Base-by-base conservation (phyloP, 192 early-diverging fungal genomes). In the Radiomyces spectabilis region DNA sequence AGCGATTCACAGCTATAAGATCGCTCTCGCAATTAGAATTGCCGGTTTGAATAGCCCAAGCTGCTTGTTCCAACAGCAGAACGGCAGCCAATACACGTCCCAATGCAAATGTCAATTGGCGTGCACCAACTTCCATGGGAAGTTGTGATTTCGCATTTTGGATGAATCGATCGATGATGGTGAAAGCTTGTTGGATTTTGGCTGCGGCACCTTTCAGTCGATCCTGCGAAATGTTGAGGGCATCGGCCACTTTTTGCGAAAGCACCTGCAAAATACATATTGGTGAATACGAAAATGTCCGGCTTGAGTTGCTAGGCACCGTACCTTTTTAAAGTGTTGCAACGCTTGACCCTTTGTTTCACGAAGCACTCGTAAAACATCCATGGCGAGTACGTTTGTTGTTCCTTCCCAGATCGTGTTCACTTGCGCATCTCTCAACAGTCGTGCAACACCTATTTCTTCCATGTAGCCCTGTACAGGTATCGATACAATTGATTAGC, bases 331-430 rank as follows among this genome's bases (percentile, higher is more conserved):
- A 51, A 79, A 78, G 12, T 56, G 30, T 30, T 61, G 41, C 15
- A 69, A 37, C 25, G 68, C 77, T 5, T 50, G 30, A 22, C 79
- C 76, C 40, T 65, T 66, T 6, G 79, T 75, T 37, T 77, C 69
- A 13, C 51, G 51, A 26, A 81, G 60, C 5, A 83, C 78, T 16
- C 82, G 66, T 43, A 75, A 46, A 15, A 82, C 68, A 66, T 88
- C 86, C 45, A 81, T 59, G 1, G 82, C 70, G 18, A 84, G 57
- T 1, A 88, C 76, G 44, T 86, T 86, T 0, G 85, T 78, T 0
- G 86, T 87, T 5, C 86, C 86, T 34, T 88, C 86, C 86, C 86
- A 88, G 42, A 88, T 87, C 3, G 72, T 65, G 54, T 82, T 80
- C n/a, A 88, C 85, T 48, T 70, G 56, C 0, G 80, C 65, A 52